Evolutionary conservation across 1,139 yeast species (phyloP).

Genomic region (Diutina pseudorugosa): DNA sequence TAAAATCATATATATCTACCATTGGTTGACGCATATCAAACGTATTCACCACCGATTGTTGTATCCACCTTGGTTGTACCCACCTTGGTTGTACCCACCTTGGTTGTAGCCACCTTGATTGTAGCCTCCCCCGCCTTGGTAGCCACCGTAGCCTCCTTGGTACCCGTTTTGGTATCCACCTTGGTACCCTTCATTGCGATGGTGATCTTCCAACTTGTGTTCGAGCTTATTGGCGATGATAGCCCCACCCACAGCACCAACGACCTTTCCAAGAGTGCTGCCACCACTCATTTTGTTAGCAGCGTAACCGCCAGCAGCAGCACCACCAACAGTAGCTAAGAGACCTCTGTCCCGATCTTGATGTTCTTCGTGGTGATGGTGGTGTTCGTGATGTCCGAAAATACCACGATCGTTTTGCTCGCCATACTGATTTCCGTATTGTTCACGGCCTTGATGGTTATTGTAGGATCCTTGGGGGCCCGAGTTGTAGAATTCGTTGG

Average conservation of each 20-base stretch:
- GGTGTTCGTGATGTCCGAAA: background rate
- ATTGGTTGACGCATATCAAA: background rate
- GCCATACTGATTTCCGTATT: background rate
- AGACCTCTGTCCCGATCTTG: background rate
- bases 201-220: background rate
- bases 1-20: background rate
- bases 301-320: background rate
- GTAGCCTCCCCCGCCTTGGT: background rate
- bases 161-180: background rate
- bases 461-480: background rate
- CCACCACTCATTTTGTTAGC: background rate
- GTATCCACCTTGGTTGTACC: background rate
- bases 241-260: conserved; percentile 2
- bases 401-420: background rate
- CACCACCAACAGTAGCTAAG: conserved; percentile 1
- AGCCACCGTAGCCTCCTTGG: background rate
- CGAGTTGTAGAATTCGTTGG: background rate
- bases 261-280: background rate
- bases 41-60: background rate
- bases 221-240: conserved; percentile 1
- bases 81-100: background rate
- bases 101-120: background rate
- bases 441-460: background rate
- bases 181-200: background rate
- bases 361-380: background rate